Percentiles rank a stretch among this genome's conserved stretches.
These are phyloP conservation scores for Aurinia saxatilis DNA, from an alignment of 345 rosid species.

Conservation along the genomic window DNA sequence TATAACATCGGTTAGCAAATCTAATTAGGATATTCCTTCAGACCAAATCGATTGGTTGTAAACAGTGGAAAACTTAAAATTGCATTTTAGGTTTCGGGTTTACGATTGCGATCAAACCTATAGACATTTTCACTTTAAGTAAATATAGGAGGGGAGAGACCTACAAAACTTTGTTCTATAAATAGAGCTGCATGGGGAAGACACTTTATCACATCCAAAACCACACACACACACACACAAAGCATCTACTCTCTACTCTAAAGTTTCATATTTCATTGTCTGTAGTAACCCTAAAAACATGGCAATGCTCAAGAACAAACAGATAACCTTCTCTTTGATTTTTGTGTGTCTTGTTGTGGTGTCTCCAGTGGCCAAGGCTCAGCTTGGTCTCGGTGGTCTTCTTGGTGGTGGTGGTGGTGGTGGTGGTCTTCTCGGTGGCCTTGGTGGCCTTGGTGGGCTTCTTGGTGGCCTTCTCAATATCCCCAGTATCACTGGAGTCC, in stretches of 20 bases:
- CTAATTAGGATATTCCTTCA: neutral
- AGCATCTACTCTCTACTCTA: neutral
- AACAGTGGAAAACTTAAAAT: neutral
- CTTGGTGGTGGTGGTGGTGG: constrained; percentile 38
- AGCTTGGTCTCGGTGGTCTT: constrained; percentile 32
- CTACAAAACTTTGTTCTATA: constrained; percentile 17
- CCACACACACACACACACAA: neutral
- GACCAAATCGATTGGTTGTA: neutral
- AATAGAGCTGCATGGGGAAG: constrained; percentile 24
- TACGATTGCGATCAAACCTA: too few species aligned
- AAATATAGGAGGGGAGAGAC: neutral
- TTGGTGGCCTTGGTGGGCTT: constrained; percentile 30
- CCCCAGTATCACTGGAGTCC: constrained; percentile 38
- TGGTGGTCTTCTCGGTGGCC: constrained; percentile 35
- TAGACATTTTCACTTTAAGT: neutral
- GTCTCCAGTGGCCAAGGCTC: constrained; percentile 42
- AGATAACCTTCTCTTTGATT: constrained; percentile 8
- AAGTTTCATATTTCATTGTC: neutral
- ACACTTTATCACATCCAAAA: constrained; percentile 23
- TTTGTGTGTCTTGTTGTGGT: constrained; percentile 18
- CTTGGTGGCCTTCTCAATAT: constrained; percentile 29
- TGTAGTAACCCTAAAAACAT: neutral
- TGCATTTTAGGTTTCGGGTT: neutral
- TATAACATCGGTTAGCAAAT: neutral
- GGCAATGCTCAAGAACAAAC: constrained; percentile 23